Conservation (phyloP, 768 basidiomycete genomes). For the Chalciporus pseudorubinellus region DNA sequence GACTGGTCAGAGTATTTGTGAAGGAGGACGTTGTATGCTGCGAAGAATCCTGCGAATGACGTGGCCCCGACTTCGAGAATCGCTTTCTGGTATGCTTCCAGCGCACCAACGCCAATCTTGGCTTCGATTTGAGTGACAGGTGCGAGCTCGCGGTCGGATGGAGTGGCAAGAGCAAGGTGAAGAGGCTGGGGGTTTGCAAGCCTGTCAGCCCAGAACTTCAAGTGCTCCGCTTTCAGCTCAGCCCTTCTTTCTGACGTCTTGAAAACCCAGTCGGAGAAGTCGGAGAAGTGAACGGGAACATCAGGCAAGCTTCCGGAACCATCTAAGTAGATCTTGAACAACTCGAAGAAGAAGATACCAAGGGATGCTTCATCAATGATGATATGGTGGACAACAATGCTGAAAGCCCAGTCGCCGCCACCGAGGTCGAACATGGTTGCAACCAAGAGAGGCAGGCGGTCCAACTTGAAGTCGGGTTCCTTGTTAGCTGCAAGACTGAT, state of each 20-base stretch:
- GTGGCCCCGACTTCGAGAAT: conserved; percentile 19
- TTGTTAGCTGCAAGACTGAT: conserved; percentile 27
- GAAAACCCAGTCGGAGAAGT: conserved; percentile 24
- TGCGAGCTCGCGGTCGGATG: conserved; percentile 25
- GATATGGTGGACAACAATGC: conserved; percentile 30
- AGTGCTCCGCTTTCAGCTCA: conserved; percentile 24
- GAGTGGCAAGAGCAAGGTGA: conserved; percentile 25
- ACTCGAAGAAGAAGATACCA: conserved; percentile 30
- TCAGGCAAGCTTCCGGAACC: conserved; percentile 26
- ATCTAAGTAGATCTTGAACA: conserved; percentile 27
- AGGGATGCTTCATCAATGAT: conserved; percentile 31
- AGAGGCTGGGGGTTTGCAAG: conserved; percentile 16
- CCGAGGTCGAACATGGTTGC: conserved; percentile 28
- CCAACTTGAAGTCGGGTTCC: conserved; percentile 24
- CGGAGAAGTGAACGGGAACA: conserved; percentile 19
- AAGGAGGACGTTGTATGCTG: conserved; percentile 32
- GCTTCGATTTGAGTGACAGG: conserved; percentile 29
- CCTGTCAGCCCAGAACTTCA: conserved; percentile 25
- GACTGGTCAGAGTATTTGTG: conserved; percentile 33
- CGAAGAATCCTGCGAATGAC: conserved; percentile 31
- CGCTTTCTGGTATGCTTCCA: conserved; percentile 21
- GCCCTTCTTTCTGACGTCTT: conserved; percentile 29
- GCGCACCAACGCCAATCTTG: conserved; percentile 17
- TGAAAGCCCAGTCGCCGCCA: conserved; percentile 25
- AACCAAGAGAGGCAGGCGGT: conserved; percentile 24